These are phyloP conservation scores for Glycine soja DNA, from an alignment of 306 rosid species.

Conservation along the genomic window DNA sequence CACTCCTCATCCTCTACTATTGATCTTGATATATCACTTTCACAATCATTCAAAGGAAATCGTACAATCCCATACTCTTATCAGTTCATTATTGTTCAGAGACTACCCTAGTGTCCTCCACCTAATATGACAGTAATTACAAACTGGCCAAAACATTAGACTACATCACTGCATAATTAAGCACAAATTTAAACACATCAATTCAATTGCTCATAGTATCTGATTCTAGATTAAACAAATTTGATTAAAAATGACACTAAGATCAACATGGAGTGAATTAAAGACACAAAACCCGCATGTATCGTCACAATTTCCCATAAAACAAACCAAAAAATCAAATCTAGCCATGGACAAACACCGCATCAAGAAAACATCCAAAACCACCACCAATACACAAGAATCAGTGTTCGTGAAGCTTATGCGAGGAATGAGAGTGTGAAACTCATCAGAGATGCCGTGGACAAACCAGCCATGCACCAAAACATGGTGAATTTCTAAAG, in stretches of 20 bases:
- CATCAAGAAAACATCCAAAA: constrained; percentile 12
- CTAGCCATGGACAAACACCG: background rate
- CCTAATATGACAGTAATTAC: constrained; percentile 29
- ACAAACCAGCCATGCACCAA: constrained; percentile 98
- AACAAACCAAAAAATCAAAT: constrained; percentile 37
- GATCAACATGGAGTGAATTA: constrained; percentile 26
- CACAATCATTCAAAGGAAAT: constrained; percentile 23
- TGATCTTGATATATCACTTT: background rate
- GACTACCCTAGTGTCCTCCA: background rate
- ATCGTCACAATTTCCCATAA: constrained; percentile 45
- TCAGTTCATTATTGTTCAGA: background rate
- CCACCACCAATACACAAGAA: constrained; percentile 10
- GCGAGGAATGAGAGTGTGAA: constrained; percentile 1
- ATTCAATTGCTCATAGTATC: constrained; percentile 15
- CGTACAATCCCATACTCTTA: background rate
- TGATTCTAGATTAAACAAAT: constrained; percentile 5
- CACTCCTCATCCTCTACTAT: constrained; percentile 11
- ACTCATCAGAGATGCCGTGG: constrained; percentile 99
- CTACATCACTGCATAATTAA: constrained; percentile 4
- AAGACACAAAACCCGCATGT: constrained; percentile 20
- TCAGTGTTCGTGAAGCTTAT: constrained; percentile 21
- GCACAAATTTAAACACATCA: constrained; percentile 25
- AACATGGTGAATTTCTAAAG: constrained; percentile 73
- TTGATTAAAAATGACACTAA: background rate
- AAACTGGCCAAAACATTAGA: constrained; percentile 4